Evolutionary conservation across 1,284 basidiomycete genomes (phyloP), one percentile per base, ranked within the genome.

Genomic region (Pseudozyma thailandica): DNA sequence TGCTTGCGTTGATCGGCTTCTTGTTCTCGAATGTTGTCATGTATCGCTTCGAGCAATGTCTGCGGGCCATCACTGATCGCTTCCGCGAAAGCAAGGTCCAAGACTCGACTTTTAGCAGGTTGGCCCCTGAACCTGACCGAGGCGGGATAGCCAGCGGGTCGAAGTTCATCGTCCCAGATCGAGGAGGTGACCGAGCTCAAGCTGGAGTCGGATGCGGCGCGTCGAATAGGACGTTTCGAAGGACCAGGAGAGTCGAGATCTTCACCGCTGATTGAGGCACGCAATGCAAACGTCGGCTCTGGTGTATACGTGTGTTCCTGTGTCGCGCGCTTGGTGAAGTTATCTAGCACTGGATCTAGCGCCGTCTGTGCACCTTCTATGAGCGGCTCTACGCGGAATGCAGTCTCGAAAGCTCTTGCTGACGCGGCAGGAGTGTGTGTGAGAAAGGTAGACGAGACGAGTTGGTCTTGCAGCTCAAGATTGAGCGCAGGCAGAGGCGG

Each of bases 401-500:
- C 16, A 6, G 10, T n/a, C n/a, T n/a, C n/a, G n/a, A n/a, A n/a
- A n/a, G n/a, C n/a, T n/a, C n/a, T 35, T 7, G 25, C 1, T 27
- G 30, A 25, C 12, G 21, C 9, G 23, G 2, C 42, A 6, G 12
- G 15, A 13, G 47, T 7, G 5, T 51, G 37, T 5, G 54, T 48
- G 35, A 63, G 66, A 31, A 68, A 61, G 26, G 57, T 54, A 0
- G 60, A 70, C 0, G 66, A 59, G n/a, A 70, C 60, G 18, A 70
- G 56, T 44, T 62, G 59, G 38, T 53, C 41, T 1, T 38, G 41
- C 15, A 48, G 25, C 15, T 55, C 52, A n/a, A 61, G 46, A 18
- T 68, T 28, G 42, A 57, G 37, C 10, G 49, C 21, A 16, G 60
- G 37, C 7, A 70, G 27, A 21, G 56, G 49, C 13, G 66, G 60